phyloP scores from a whole-genome alignment of 371 early-diverging fungal genomes.

The Batkoa obscura region DNA sequence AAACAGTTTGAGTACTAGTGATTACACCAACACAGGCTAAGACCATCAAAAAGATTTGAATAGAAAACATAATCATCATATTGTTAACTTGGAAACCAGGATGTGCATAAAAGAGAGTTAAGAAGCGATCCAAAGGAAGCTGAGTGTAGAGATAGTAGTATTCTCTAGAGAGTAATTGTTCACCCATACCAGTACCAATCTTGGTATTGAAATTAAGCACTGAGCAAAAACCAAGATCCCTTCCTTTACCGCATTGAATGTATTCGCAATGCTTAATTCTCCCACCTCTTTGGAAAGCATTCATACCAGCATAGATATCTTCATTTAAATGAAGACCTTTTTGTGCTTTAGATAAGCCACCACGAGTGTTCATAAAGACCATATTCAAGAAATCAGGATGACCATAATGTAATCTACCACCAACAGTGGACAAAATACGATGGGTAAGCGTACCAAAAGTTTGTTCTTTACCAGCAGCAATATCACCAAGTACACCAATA shows the following conservation, averaged over 20 bases:
- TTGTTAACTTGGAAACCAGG: slow-evolving; percentile 87
- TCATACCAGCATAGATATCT: slow-evolving; percentile 87
- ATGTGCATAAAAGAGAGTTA: slow-evolving; percentile 78
- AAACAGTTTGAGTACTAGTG: slow-evolving; percentile 17
- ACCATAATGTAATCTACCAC: slow-evolving; percentile 71
- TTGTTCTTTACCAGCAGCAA: slow-evolving; percentile 81
- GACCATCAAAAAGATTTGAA: slow-evolving; percentile 67
- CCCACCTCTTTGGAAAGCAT: slow-evolving; percentile 65
- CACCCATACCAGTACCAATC: slow-evolving; percentile 84
- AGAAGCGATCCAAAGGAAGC: slow-evolving; percentile 63
- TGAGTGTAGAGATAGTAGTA: slow-evolving; percentile 77
- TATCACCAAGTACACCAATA: slow-evolving; percentile 72
- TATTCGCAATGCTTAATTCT: slow-evolving; percentile 83
- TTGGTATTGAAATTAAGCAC: slow-evolving; percentile 78
- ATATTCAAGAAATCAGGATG: slow-evolving; percentile 85
- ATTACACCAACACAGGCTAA: slow-evolving; percentile 49
- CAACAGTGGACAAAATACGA: slow-evolving; percentile 70
- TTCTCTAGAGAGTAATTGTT: slow-evolving; percentile 80
- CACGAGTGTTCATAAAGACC: slow-evolving; percentile 73
- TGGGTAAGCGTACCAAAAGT: slow-evolving; percentile 77
- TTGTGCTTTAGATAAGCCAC: slow-evolving; percentile 78
- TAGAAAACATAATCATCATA: slow-evolving; percentile 69
- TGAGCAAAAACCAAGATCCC: slow-evolving; percentile 79
- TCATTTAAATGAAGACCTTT: slow-evolving; percentile 83
- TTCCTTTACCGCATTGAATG: slow-evolving; percentile 82